These are phyloP conservation scores for Domatiomyces globalis DNA, from an alignment of 2,329 filamentous ascomycete species.

Conservation along the genomic window DNA sequence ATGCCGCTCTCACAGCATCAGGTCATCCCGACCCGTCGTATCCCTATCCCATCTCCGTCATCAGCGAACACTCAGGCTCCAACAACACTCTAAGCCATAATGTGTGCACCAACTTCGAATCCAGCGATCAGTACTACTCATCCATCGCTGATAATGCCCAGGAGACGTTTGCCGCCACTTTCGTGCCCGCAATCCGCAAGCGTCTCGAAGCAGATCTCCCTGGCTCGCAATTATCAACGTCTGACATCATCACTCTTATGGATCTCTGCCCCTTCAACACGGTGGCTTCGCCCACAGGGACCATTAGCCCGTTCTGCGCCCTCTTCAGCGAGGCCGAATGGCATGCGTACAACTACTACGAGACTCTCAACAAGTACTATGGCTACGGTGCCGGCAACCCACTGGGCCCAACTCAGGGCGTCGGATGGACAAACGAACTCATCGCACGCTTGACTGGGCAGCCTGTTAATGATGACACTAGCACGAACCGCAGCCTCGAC, in stretches of 20 bases:
- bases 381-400: conserved; percentile 62
- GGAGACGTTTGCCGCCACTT: conserved; percentile 45
- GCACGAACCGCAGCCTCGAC: conserved; percentile 45
- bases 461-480: conserved; percentile 58
- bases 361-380: conserved; percentile 73
- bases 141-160: conserved; percentile 40
- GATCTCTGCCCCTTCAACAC: conserved; percentile 71
- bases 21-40: conserved; percentile 30
- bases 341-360: conserved; percentile 57
- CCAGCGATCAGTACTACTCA: conserved; percentile 31
- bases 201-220: conserved; percentile 56
- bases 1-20: conserved; percentile 35
- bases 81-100: conserved; percentile 77
- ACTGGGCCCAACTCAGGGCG: conserved; percentile 69
- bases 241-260: conserved; percentile 62
- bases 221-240: conserved; percentile 49
- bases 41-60: conserved; percentile 47
- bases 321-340: conserved; percentile 64
- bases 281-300: conserved; percentile 40
- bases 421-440: conserved; percentile 78
- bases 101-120: conserved; percentile 56
- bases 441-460: conserved; percentile 60
- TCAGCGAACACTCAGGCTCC: conserved; percentile 45
- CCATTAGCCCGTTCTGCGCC: conserved; percentile 51
- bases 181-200: conserved; percentile 51